phyloP scores from a whole-genome alignment of 2,329 filamentous ascomycete species.

The Apiospora malaysiana region DNA sequence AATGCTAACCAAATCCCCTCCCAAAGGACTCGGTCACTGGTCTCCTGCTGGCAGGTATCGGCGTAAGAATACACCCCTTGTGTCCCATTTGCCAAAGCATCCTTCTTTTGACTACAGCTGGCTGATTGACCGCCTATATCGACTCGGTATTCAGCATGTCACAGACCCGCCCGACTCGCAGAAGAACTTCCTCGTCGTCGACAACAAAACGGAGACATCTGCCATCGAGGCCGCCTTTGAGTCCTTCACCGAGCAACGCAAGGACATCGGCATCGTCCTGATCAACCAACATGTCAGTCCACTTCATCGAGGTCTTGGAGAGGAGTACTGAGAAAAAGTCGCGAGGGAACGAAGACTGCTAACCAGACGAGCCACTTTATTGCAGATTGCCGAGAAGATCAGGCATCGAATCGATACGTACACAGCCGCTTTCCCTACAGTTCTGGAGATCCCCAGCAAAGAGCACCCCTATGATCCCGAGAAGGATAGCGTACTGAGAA shows the following conservation, averaged over 20 bases:
- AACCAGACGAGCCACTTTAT: not conserved
- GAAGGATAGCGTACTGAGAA: constrained; percentile 95
- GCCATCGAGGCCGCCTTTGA: constrained; percentile 92
- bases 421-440: constrained; percentile 92
- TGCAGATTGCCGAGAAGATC: constrained; percentile 90
- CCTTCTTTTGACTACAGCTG: not conserved
- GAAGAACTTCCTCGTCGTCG: constrained; percentile 98
- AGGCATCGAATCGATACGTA: constrained; percentile 88
- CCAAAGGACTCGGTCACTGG: constrained; percentile 92
- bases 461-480: constrained; percentile 99
- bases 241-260: constrained; percentile 84
- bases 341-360: constrained; percentile 22
- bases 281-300: constrained; percentile 93
- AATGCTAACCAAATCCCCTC: constrained; percentile 29
- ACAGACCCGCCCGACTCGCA: constrained; percentile 86
- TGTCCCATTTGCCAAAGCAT: not conserved
- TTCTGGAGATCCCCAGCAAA: constrained; percentile 97
- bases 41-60: constrained; percentile 91
- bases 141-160: constrained; percentile 73
- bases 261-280: constrained; percentile 94
- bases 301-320: not conserved
- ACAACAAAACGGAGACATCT: constrained; percentile 87
- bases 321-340: not conserved
- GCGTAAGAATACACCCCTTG: constrained; percentile 58
- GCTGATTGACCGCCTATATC: not conserved